Percentiles rank a stretch among this genome's conserved stretches.
Conservation (phyloP, 2,329 filamentous ascomycete species). For the Trichoderma afroharzianum region DNA sequence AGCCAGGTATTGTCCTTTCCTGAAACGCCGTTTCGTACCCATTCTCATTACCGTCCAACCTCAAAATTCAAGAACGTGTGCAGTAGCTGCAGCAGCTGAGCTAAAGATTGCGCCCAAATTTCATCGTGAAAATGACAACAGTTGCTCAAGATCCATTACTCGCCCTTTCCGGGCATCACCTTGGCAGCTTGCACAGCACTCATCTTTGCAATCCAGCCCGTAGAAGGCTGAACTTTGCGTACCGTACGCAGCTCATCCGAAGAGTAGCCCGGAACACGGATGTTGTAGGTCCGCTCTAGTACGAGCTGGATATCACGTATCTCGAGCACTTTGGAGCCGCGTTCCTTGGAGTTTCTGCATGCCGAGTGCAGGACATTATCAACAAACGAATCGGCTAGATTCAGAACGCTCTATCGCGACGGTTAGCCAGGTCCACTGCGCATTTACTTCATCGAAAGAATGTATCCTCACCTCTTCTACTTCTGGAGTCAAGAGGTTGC, state of each 20-base stretch:
- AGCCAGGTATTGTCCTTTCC: neutral
- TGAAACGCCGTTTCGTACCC: constrained; percentile 17
- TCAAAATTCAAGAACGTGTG: neutral
- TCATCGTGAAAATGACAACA: neutral
- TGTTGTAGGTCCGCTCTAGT: constrained; percentile 82
- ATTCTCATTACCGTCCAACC: constrained; percentile 8
- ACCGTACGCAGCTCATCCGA: constrained; percentile 93
- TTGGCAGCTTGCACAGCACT: constrained; percentile 93
- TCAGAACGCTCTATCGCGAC: constrained; percentile 69
- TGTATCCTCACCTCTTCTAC: constrained; percentile 79
- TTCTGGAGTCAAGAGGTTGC: constrained; percentile 79
- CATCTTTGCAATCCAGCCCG: constrained; percentile 95
- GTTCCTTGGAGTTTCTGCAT: constrained; percentile 88
- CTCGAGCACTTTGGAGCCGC: constrained; percentile 85
- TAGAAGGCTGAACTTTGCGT: constrained; percentile 83
- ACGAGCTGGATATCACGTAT: constrained; percentile 82
- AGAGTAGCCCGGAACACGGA: constrained; percentile 88
- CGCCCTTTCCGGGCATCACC: constrained; percentile 62
- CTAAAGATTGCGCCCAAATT: neutral
- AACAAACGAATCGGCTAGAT: constrained; percentile 89
- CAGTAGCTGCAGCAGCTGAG: neutral
- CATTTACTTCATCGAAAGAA: neutral
- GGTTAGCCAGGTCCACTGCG: constrained; percentile 21
- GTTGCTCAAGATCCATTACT: constrained; percentile 30
- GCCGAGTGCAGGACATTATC: constrained; percentile 84